Evolutionary conservation across 345 rosid species (phyloP).

Genomic region (Populus tremula): DNA sequence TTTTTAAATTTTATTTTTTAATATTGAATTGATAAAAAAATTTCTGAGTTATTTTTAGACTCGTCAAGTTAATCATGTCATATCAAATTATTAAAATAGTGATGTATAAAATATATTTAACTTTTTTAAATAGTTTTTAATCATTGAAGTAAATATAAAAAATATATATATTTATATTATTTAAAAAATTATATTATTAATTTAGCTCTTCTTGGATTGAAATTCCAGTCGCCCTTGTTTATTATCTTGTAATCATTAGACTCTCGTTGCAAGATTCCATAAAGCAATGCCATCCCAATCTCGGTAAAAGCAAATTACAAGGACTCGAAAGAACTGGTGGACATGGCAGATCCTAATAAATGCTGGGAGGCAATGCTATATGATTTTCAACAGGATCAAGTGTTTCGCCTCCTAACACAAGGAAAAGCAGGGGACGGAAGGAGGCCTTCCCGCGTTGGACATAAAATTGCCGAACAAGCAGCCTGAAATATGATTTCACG

Average conservation of each 20-base stretch:
- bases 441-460: not conserved
- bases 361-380: not conserved
- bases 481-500: not conserved
- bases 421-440: not conserved
- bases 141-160: too few relatives aligned
- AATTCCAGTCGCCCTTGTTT: not conserved
- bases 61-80: rapidly evolving
- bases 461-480: too few relatives aligned
- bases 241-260: not conserved
- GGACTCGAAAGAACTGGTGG: not conserved
- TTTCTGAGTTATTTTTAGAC: rapidly evolving
- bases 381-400: not conserved
- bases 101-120: too few relatives aligned
- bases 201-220: too few relatives aligned
- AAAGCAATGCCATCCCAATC: not conserved
- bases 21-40: too few relatives aligned
- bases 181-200: too few relatives aligned
- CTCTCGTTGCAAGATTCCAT: not conserved
- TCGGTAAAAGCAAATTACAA: not conserved
- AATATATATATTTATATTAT: too few relatives aligned
- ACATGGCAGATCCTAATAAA: not conserved
- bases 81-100: too few relatives aligned
- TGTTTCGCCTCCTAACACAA: not conserved
- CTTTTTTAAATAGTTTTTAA: too few relatives aligned
- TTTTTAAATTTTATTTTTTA: too few relatives aligned